A percentile compares a stretch with the other conserved stretches of the same genome.
Evolutionary conservation across 257 asterid species (phyloP).

Genomic region (Jaltomata sinuosa): DNA sequence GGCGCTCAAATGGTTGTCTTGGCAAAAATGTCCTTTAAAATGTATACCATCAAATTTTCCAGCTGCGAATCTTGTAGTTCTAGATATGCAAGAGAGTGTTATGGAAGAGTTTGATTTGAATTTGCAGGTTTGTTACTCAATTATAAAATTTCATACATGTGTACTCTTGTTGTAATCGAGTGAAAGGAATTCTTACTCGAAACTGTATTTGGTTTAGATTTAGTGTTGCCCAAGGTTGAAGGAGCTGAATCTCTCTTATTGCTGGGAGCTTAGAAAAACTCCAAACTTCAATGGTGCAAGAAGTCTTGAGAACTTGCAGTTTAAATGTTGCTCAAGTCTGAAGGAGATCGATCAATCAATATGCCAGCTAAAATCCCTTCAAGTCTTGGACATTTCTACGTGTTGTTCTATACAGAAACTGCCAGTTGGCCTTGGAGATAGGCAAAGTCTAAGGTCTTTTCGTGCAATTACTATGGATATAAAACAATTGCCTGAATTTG

Average conservation of each 20-base stretch:
- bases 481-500: background rate
- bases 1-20: background rate
- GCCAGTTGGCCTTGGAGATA: background rate
- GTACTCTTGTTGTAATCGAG: background rate
- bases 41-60: background rate
- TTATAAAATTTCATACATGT: background rate
- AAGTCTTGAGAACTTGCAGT: background rate
- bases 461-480: background rate
- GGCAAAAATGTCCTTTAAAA: background rate
- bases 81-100: background rate
- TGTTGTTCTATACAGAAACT: background rate
- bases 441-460: background rate
- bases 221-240: background rate
- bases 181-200: background rate
- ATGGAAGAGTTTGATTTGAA: background rate
- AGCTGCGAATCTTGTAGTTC: background rate
- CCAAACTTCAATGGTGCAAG: background rate
- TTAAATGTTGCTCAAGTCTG: background rate
- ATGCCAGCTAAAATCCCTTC: background rate
- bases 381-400: background rate
- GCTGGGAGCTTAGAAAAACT: background rate
- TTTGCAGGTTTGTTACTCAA: background rate
- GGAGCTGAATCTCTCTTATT: background rate
- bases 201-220: background rate
- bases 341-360: background rate